phyloP scores from a whole-genome alignment of 139 green algal species.

The Helicosporidium sp. region DNA sequence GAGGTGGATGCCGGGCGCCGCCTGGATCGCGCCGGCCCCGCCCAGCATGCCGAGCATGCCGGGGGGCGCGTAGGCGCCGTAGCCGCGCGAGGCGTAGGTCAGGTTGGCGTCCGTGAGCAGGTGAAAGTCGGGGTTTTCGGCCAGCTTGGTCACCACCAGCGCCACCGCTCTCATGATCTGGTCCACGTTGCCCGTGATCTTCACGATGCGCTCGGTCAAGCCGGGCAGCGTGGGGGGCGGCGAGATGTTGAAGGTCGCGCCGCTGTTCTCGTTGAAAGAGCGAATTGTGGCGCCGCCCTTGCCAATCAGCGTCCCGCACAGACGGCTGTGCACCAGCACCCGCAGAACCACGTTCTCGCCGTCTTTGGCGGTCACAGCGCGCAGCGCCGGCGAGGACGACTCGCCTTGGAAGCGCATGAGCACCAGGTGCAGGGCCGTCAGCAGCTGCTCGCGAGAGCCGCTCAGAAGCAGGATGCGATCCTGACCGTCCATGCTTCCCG shows the following conservation, averaged over 20 bases:
- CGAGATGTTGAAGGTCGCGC: constrained; percentile 48
- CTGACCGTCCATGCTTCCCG: constrained; percentile 19
- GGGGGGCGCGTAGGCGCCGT: too few relatives aligned
- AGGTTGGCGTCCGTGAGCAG: constrained; percentile 18
- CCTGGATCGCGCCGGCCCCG: constrained; percentile 1
- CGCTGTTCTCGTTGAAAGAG: constrained; percentile 47
- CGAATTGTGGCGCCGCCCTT: constrained; percentile 56
- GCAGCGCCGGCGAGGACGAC: constrained; percentile 8
- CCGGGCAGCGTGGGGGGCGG: constrained; percentile 15
- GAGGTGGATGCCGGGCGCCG: constrained; percentile 1
- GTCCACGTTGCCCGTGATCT: constrained; percentile 42
- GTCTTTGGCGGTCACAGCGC: constrained; percentile 6
- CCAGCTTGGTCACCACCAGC: constrained; percentile 50
- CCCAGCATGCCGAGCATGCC: constrained; percentile 3
- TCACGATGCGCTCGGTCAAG: constrained; percentile 43
- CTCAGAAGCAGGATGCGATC: constrained; percentile 56
- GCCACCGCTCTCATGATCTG: constrained; percentile 52
- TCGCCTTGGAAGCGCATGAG: constrained; percentile 40
- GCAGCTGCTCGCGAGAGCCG: constrained; percentile 42
- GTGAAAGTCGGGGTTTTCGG: constrained; percentile 48
- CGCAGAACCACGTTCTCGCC: constrained; percentile 18
- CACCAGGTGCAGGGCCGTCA: constrained; percentile 61
- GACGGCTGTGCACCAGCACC: constrained; percentile 47
- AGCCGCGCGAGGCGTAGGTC: constrained; percentile 4
- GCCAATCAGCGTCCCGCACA: constrained; percentile 64